phyloP scores from a whole-genome alignment of 1,284 basidiomycete genomes.

The Tilletia setariae region DNA sequence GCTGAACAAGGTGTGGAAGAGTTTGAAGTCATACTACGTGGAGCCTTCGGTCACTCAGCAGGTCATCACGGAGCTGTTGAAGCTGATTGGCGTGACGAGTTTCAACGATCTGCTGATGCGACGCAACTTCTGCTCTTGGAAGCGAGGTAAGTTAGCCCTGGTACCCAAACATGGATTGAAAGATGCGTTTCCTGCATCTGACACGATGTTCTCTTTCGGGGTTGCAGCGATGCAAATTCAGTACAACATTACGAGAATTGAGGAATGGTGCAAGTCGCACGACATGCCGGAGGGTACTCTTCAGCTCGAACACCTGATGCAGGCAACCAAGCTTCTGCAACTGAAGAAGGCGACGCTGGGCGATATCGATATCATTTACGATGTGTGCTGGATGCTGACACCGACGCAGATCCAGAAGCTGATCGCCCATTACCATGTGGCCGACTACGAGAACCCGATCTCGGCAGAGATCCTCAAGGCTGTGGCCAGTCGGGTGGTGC shows the following conservation, averaged over 20 bases:
- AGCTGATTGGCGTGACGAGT: conserved; percentile 92
- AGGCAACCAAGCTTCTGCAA: conserved; percentile 96
- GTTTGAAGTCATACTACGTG: conserved; percentile 97
- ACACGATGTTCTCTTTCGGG: neutral
- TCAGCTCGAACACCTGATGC: conserved; percentile 97
- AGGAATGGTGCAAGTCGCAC: conserved; percentile 66
- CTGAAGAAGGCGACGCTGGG: conserved; percentile 78
- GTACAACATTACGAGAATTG: conserved; percentile 76
- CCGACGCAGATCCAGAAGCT: conserved; percentile 99
- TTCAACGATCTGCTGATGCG: conserved; percentile 99
- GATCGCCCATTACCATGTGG: conserved; percentile 97
- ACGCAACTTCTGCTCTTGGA: conserved; percentile 99
- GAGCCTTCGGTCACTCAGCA: conserved; percentile 97
- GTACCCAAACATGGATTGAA: neutral
- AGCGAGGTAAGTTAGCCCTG: conserved; percentile 67
- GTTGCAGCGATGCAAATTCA: conserved; percentile 99
- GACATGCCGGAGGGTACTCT: conserved; percentile 99
- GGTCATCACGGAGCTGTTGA: conserved; percentile 91
- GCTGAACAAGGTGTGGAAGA: conserved; percentile 97
- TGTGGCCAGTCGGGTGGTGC: conserved; percentile 51
- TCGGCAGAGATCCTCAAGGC: conserved; percentile 55
- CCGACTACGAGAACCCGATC: conserved; percentile 75
- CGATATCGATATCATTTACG: conserved; percentile 93
- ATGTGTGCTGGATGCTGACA: conserved; percentile 99
- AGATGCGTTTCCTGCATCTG: neutral